phyloP scores from a whole-genome alignment of 768 basidiomycete species.

The Panaeolus cyanescens region DNA sequence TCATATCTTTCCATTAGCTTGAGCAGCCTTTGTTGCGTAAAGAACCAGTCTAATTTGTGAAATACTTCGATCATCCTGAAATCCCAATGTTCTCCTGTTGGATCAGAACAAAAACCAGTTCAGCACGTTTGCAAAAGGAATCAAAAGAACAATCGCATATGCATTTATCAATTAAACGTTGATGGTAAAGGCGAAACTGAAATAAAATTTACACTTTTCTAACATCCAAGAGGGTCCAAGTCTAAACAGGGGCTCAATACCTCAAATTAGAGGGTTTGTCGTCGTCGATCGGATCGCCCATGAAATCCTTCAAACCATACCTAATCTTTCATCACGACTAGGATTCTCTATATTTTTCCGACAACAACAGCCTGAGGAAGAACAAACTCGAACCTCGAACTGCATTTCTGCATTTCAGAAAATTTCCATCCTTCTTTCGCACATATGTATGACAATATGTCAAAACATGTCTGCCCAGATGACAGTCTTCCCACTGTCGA shows the following conservation, averaged over 20 bases:
- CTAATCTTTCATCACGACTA: background rate
- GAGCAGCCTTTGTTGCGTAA: no score
- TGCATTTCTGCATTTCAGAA: background rate
- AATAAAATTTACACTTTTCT: background rate
- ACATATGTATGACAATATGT: background rate
- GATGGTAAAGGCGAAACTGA: background rate
- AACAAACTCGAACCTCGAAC: background rate
- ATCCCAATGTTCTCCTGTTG: background rate
- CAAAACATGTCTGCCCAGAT: background rate
- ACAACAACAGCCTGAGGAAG: background rate
- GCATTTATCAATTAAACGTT: background rate
- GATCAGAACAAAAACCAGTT: background rate
- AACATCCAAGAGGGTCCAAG: background rate
- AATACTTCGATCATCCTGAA: background rate
- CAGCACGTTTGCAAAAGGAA: background rate
- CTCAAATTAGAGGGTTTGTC: background rate
- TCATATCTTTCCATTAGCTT: no score
- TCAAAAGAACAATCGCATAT: background rate
- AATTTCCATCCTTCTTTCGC: background rate
- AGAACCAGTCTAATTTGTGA: background rate
- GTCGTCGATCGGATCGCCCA: background rate
- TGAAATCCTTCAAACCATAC: background rate
- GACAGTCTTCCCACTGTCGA: background rate
- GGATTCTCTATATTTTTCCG: background rate
- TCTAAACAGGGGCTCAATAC: background rate